These are phyloP conservation scores for Saksenaea oblongispora DNA, from an alignment of 371 early-diverging fungal species.

Conservation along the genomic window DNA sequence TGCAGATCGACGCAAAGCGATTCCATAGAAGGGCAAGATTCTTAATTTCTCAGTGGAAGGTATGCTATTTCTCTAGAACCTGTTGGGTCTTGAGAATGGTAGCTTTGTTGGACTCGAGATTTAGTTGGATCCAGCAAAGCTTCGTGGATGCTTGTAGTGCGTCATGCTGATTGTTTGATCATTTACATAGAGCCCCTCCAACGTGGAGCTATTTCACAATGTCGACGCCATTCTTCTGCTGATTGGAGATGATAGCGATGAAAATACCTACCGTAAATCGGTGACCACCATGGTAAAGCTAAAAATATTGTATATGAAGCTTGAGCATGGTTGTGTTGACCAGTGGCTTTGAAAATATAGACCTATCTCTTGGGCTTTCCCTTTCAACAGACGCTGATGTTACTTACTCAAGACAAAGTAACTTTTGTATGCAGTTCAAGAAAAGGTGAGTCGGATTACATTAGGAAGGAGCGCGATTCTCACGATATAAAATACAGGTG, in stretches of 20 bases:
- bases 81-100: background rate
- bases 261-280: slow-evolving; percentile 70
- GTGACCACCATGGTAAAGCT: slow-evolving; percentile 61
- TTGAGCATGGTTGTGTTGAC: background rate
- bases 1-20: slow-evolving; percentile 59
- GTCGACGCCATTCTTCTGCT: slow-evolving; percentile 64
- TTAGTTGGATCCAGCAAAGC: background rate
- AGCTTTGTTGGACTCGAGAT: background rate
- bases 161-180: slow-evolving; percentile 6
- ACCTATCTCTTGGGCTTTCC: slow-evolving; percentile 96
- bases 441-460: slow-evolving; percentile 56
- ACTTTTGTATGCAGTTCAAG: slow-evolving; percentile 81
- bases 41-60: slow-evolving; percentile 61
- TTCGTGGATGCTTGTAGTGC: slow-evolving; percentile 9
- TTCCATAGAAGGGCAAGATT: slow-evolving; percentile 63
- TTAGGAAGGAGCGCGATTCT: background rate
- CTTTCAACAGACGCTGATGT: slow-evolving; percentile 84
- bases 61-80: slow-evolving; percentile 11
- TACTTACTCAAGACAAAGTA: slow-evolving; percentile 77
- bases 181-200: slow-evolving; percentile 31
- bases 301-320: background rate
- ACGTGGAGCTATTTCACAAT: slow-evolving; percentile 55
- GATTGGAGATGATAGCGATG: slow-evolving; percentile 66
- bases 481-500: slow-evolving; percentile 19
- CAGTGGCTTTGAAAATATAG: slow-evolving; percentile 44